Percentiles rank a stretch among this genome's conserved stretches.
phyloP scores from a whole-genome alignment of 202 grass and related monocot species.

The Brachypodium distachyon region DNA sequence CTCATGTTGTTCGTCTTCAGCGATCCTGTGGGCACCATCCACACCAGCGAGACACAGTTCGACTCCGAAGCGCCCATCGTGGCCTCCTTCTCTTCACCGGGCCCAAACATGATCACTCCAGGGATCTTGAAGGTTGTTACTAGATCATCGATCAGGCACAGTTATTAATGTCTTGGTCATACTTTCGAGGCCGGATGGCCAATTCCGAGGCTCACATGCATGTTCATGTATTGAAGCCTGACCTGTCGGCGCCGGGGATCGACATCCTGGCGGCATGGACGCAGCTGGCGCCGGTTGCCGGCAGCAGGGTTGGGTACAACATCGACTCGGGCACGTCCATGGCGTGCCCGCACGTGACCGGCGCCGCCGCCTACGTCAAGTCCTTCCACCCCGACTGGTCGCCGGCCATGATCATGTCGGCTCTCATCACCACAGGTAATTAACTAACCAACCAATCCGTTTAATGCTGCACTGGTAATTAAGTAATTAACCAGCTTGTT shows the following conservation, averaged over 20 bases:
- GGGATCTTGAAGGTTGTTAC: slow-evolving; percentile 26
- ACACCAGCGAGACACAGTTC: not conserved
- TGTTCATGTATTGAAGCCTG: slow-evolving; percentile 17
- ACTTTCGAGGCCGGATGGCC: not conserved
- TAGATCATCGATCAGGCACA: not conserved
- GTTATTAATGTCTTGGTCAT: not conserved
- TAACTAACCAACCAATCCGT: not conserved
- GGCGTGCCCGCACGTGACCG: slow-evolving; percentile 48
- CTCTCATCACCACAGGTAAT: slow-evolving; percentile 39
- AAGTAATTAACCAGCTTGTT: no score
- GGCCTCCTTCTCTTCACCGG: slow-evolving; percentile 19
- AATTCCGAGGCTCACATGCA: not conserved
- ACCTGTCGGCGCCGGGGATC: slow-evolving; percentile 29
- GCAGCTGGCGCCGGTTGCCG: not conserved
- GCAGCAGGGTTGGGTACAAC: slow-evolving; percentile 4
- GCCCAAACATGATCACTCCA: slow-evolving; percentile 21
- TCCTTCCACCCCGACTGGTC: slow-evolving; percentile 45
- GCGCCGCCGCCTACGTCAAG: slow-evolving; percentile 34
- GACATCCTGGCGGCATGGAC: slow-evolving; percentile 30
- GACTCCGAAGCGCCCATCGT: slow-evolving; percentile 16
- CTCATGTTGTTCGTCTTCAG: not conserved
- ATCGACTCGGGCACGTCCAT: slow-evolving; percentile 49
- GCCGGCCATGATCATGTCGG: slow-evolving; percentile 34
- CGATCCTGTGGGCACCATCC: slow-evolving; percentile 18
- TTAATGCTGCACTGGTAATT: not conserved